Conservation (phyloP, 2,329 filamentous ascomycete species). For the Raffaelea albimanens region DNA sequence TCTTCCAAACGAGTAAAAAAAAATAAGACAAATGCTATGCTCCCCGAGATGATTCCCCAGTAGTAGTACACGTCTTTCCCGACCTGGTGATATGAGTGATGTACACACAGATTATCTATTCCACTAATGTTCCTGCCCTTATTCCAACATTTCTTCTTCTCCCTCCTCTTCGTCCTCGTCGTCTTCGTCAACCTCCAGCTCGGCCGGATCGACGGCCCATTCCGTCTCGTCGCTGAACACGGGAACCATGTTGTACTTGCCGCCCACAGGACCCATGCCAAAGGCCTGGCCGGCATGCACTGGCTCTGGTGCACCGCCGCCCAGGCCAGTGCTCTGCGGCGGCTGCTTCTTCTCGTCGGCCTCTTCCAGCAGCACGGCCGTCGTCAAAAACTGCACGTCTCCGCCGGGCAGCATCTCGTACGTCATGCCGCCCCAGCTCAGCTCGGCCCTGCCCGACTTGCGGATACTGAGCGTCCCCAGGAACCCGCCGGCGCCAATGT, state of each 20-base stretch:
- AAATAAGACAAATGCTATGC: too few species aligned
- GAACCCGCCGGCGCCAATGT: constrained; percentile 35
- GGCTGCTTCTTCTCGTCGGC: constrained; percentile 40
- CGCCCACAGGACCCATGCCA: constrained; percentile 55
- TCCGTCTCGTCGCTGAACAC: constrained; percentile 49
- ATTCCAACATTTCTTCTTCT: background rate
- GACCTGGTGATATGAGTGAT: too few species aligned
- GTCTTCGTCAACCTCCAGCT: constrained; percentile 13
- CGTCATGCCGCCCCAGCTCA: constrained; percentile 52
- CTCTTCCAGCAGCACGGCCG: constrained; percentile 50
- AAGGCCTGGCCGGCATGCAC: constrained; percentile 38
- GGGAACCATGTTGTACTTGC: constrained; percentile 50
- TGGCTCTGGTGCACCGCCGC: constrained; percentile 8
- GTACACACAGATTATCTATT: too few species aligned
- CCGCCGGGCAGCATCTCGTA: constrained; percentile 45
- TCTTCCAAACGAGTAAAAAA: too few species aligned
- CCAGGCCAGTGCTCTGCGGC: constrained; percentile 16
- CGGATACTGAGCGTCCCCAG: constrained; percentile 52
- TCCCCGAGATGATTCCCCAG: too few species aligned
- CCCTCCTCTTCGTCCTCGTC: constrained; percentile 9
- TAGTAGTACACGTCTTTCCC: too few species aligned
- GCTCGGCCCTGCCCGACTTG: constrained; percentile 51
- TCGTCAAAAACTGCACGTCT: constrained; percentile 43
- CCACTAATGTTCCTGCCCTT: background rate
- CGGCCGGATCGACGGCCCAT: constrained; percentile 28